A percentile compares a stretch with the other conserved stretches of the same genome.
Conservation (phyloP, 2,329 filamentous ascomycete species). For the Alternaria viburni region DNA sequence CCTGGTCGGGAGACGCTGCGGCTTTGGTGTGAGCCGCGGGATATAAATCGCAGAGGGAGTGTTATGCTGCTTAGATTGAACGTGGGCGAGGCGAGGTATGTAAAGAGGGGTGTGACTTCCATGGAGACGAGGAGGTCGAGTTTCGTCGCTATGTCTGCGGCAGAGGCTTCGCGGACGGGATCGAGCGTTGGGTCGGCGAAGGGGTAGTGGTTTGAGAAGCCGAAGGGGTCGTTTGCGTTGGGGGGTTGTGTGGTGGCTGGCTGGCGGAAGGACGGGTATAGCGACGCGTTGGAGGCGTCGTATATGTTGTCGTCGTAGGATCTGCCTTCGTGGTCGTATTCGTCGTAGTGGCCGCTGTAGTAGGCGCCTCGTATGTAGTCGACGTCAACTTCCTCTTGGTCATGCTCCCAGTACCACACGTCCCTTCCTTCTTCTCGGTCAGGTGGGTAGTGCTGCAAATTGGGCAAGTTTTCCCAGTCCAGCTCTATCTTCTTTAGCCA, state of each 20-base stretch:
- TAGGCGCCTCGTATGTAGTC: constrained; percentile 36
- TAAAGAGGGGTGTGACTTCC: constrained; percentile 45
- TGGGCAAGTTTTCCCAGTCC: constrained; percentile 46
- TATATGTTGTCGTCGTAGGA: constrained; percentile 47
- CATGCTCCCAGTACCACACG: constrained; percentile 36
- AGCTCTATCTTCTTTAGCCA: constrained; percentile 42
- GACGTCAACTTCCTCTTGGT: constrained; percentile 32
- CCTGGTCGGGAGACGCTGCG: constrained; percentile 31
- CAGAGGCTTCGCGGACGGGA: constrained; percentile 15
- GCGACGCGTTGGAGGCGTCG: constrained; percentile 26
- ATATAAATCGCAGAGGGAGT: constrained; percentile 44
- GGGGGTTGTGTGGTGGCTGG: constrained; percentile 4
- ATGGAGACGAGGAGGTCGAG: constrained; percentile 39
- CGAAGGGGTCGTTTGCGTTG: constrained; percentile 34
- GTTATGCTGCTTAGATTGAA: constrained; percentile 40
- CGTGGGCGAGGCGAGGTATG: constrained; percentile 33
- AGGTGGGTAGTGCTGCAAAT: constrained; percentile 40
- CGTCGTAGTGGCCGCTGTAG: constrained; percentile 38
- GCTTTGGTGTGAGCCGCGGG: constrained; percentile 26
- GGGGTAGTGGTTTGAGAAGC: constrained; percentile 40
- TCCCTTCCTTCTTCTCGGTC: constrained; percentile 28
- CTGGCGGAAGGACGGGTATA: constrained; percentile 38
- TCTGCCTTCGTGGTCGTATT: constrained; percentile 42
- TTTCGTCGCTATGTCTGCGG: constrained; percentile 35
- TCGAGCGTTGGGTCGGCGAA: constrained; percentile 33